These are phyloP conservation scores for Fomitopsis pulvina DNA, from an alignment of 768 basidiomycete genomes.

Conservation along the genomic window DNA sequence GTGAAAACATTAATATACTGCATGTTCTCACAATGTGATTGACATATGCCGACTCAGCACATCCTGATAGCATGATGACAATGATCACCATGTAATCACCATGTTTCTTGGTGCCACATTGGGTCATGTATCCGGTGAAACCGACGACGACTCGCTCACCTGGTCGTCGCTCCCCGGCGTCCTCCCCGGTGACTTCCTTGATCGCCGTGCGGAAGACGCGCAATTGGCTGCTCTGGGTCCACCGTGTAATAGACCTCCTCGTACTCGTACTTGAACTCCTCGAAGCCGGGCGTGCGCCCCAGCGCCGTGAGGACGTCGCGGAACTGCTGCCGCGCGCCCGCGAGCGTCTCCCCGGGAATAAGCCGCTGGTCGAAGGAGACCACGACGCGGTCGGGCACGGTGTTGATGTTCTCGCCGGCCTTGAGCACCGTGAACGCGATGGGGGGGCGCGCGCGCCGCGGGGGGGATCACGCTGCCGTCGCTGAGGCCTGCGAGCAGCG, in stretches of 20 bases:
- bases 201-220: constrained; percentile 1
- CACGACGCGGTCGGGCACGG: background rate
- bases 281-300: background rate
- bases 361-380: constrained; percentile 6
- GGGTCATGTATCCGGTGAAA: background rate
- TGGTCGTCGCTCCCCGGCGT: constrained; percentile 6
- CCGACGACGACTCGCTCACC: background rate
- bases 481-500: background rate
- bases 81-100: too few species aligned
- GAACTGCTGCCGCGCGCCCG: constrained; percentile 1
- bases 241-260: constrained; percentile 4
- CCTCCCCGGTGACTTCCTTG: background rate
- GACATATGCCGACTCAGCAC: too few species aligned
- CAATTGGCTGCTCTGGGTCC: constrained; percentile 5
- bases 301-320: background rate
- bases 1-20: too few species aligned
- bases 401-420: constrained; percentile 3
- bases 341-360: constrained; percentile 7
- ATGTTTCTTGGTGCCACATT: too few species aligned
- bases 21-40: too few species aligned
- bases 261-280: constrained; percentile 3
- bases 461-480: constrained; percentile 4
- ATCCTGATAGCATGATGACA: too few species aligned
- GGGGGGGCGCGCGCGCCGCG: background rate
- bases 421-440: constrained; percentile 2